Evolutionary conservation across 257 asterid species (phyloP).

Genomic region (Primulina huaijiensis): DNA sequence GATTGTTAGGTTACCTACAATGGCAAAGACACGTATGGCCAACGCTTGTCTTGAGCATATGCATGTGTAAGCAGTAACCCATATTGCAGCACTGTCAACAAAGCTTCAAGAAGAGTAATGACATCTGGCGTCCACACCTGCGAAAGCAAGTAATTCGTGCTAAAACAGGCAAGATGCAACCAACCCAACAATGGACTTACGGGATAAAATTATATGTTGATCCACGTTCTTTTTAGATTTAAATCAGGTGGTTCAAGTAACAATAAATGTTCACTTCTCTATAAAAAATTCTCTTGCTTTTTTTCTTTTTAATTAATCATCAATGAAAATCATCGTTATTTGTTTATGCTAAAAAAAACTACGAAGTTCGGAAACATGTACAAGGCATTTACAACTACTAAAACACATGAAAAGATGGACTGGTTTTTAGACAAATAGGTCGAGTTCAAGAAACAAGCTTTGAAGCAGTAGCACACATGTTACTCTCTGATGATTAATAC

Average conservation of each 20-base stretch:
- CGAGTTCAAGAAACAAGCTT: neutral
- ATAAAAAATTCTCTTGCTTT: neutral
- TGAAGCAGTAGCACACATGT: neutral
- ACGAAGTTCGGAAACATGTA: neutral
- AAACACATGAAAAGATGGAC: neutral
- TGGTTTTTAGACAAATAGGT: neutral
- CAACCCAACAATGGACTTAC: neutral
- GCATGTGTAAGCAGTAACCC: constrained; percentile 85
- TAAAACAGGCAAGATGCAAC: neutral
- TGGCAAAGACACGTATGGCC: constrained; percentile 92
- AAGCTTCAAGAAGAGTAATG: constrained; percentile 84
- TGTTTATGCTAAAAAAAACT: neutral
- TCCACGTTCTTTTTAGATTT: neutral
- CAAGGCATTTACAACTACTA: neutral
- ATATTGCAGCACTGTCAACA: constrained; percentile 78
- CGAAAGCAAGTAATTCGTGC: constrained; percentile 14
- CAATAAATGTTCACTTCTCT: neutral
- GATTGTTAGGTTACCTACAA: constrained; percentile 50
- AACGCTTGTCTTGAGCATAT: constrained; percentile 90
- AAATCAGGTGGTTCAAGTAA: too few relatives aligned
- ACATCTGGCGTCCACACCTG: constrained; percentile 88
- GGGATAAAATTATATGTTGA: neutral
- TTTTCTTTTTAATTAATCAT: neutral
- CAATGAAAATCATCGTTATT: neutral
- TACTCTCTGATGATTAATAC: neutral